A percentile compares a stretch with the other conserved stretches of the same genome.
Evolutionary conservation across 495 filamentous ascomycete genomes (phyloP).

Genomic region (Trichoderma orchidacearum): DNA sequence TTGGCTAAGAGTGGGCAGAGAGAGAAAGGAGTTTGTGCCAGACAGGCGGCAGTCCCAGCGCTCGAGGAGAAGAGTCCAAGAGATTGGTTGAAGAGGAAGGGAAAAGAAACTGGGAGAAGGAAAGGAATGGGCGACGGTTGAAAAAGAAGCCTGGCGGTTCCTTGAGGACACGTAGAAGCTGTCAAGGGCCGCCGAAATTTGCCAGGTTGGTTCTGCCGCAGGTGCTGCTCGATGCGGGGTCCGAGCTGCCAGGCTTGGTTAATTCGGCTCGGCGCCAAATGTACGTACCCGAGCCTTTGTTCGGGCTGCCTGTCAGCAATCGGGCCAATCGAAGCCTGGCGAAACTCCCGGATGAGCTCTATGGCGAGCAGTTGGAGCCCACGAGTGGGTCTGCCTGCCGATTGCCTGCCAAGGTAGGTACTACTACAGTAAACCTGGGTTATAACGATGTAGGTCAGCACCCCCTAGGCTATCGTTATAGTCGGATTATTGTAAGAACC

Average conservation of each 20-base stretch:
- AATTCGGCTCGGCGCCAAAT: background rate
- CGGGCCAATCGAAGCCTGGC: background rate
- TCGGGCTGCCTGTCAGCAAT: background rate
- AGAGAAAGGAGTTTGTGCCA: conserved; percentile 6
- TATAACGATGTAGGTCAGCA: no score
- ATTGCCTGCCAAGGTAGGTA: no score
- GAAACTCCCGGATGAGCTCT: background rate
- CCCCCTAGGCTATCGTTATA: no score
- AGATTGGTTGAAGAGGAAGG: conserved; percentile 7
- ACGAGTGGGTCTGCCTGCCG: background rate
- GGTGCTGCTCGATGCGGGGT: background rate
- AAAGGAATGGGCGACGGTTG: conserved; percentile 3
- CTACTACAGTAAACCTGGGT: no score
- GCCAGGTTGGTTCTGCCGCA: background rate
- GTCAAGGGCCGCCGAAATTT: background rate
- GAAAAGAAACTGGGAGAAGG: conserved; percentile 14
- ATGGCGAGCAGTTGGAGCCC: background rate
- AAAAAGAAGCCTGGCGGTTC: background rate
- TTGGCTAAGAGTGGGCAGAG: conserved; percentile 3
- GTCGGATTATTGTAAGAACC: no score
- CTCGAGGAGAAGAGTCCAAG: conserved; percentile 17
- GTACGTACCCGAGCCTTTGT: background rate
- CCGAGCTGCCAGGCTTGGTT: background rate
- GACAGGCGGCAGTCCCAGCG: conserved; percentile 26
- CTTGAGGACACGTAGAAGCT: conserved; percentile 1